Base-by-base conservation (phyloP, 495 filamentous ascomycete genomes). In the Recurvomyces mirabilis region DNA sequence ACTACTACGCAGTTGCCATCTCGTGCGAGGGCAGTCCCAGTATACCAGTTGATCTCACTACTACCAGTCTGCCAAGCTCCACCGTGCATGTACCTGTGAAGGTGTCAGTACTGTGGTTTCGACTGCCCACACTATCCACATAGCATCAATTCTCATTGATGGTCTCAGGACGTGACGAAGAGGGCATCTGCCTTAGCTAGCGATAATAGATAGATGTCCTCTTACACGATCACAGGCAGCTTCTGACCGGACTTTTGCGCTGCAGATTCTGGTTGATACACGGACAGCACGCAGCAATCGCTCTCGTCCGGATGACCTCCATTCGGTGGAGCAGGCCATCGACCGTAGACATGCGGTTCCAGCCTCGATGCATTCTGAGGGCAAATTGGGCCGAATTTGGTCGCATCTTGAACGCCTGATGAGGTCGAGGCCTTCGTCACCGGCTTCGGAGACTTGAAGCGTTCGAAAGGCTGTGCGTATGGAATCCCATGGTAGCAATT, bases 401-500 rank as follows among this genome's bases (percentile, higher is more conserved):
- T 40, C 23, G 37, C 37, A 40, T 40, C 37, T 9, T 5, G 24
- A 13, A 26, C 37, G 3, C 21, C 23, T 14, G 12, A 19, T 2
- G 37, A 10, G 37, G 14, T n/a, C 3, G 37, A 24, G 10, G 20
- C 6, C 26, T 37, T 37, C 13, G 13, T n/a, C 3, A 40, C 26
- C 4, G 37, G 4, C n/a, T 40, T 40, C 21, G 37, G 37, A 6
- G 37, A 14, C 18, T 40, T 20, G 23, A 40, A 25, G 20, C 37
- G 37, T 26, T 40, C 10, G 37, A 40, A 40, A n/a, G 23, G 37
- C 23, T 40, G 21, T 7, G 15, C 14, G 23, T 40, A 40, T 5
- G 37, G 37, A 3, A 40, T 40, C 21, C 37, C 37, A n/a, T 40
- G 37, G 23, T 40, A 40, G 37, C 26, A 40, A 23, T 40, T 40